Base-by-base conservation (phyloP, 495 filamentous ascomycete species). In the Hypoxylon rickii region DNA sequence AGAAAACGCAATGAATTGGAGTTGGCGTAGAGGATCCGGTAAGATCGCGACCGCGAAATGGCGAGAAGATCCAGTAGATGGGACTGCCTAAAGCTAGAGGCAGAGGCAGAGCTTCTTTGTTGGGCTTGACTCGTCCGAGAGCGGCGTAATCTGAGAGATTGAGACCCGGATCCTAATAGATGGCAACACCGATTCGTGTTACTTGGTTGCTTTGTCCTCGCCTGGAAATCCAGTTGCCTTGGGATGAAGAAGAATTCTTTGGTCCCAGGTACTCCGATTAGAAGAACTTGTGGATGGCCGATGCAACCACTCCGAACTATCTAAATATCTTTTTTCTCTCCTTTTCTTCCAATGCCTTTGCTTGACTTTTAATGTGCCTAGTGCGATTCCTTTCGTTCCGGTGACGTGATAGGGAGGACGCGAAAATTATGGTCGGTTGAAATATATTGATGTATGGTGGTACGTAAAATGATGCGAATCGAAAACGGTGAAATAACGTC, bases 351-450 rank as follows among this genome's bases (percentile, higher is more conserved):
- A 26, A 51, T 53, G 34, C 7, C 13, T 4, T 38, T n/a, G 13
- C 34, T 4, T 2, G 8, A 3, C 4, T 10, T 38, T 7, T 38
- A 16, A 32, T 3, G 46, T 38, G 36, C n/a, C n/a, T 34, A 34
- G 19, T 33, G 39, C 44, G 53, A 38, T 53, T 57, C 40, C 53
- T 48, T 44, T 36, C 17, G 29, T 57, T 50, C 44, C 42, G 46
- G 46, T 58, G 48, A 47, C 51, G 55, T 47, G 44, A 49, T 55
- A 46, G 34, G 59, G 22, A 22, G 53, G 53, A 57, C 59, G 52
- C 56, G 45, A 62, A 62, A 49, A 65, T 62, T 65, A 65, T 58
- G 43, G 13, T 61, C 24, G 34, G 44, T 49, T 39, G 48, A 50
- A 24, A 20, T 48, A 48, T 26, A 15, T 38, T 31, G 17, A 42